phyloP scores from a whole-genome alignment of 2,329 filamentous ascomycete species.

The Lasiodiplodia theobromae region DNA sequence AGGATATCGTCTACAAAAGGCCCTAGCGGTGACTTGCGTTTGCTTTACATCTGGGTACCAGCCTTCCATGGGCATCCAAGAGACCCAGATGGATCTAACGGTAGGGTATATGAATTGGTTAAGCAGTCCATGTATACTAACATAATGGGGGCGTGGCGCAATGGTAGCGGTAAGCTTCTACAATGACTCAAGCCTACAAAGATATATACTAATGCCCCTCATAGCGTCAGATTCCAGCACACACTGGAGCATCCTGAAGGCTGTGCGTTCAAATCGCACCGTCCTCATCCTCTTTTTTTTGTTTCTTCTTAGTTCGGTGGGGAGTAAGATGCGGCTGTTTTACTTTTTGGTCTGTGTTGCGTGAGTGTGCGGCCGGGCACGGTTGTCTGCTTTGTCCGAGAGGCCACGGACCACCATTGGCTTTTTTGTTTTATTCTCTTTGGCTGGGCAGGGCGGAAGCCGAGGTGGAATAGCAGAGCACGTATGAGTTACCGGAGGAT shows the following conservation, averaged over 20 bases:
- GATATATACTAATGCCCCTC: not conserved
- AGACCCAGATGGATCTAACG: not conserved
- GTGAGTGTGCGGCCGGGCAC: not conserved
- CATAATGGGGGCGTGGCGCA: conserved; percentile 18
- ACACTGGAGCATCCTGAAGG: conserved; percentile 12
- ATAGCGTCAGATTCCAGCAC: conserved; percentile 22
- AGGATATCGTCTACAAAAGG: not conserved
- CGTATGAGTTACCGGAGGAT: not conserved
- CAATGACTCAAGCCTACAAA: not conserved
- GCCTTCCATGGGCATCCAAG: not conserved
- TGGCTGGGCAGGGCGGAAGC: not conserved
- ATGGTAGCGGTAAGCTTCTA: conserved; percentile 16
- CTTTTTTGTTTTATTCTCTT: not conserved
- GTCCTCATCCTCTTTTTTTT: not conserved
- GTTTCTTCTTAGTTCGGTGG: not conserved
- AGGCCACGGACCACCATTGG: not conserved
- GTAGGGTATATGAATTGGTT: not conserved
- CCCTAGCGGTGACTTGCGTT: not conserved
- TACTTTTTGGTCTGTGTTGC: not conserved
- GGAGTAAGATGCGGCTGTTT: not conserved
- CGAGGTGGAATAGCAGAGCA: not conserved
- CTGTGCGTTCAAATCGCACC: conserved; percentile 25
- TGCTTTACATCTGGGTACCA: not conserved
- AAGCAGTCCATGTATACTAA: not conserved
- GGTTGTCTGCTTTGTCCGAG: not conserved